Evolutionary conservation across 108 stramenopile species (phyloP), one percentile per base, ranked within the genome.

Genomic region (Conticribra weissflogii): DNA sequence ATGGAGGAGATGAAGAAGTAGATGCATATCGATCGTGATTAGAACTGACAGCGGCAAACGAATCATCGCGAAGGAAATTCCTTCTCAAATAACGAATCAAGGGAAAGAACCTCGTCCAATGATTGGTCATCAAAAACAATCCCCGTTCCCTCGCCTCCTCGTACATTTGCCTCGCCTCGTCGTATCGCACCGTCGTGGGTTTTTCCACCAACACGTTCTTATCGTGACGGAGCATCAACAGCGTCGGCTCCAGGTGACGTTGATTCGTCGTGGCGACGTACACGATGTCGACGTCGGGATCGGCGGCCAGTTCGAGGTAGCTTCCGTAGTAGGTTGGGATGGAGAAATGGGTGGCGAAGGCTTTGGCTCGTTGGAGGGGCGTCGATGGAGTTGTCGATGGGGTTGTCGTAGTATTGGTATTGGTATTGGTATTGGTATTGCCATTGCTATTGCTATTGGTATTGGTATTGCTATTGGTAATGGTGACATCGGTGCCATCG

Each of bases 141-240:
- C 88, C 84, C 53, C 77, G 61, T 51, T 84, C 76, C 66, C 77
- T 73, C 8, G 92, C 92, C 54, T 90, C 72, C 56, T 70, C 76
- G 52, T 85, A 74, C 51, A 93, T 72, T 54, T 84, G 82, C 44
- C 79, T 36, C 8, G 85, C 83, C 72, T 93, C 92, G 27, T 86
- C 81, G 24, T 79, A 69, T 47, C 64, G 74, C 9, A 88, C 87
- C 1, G 89, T 73, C 57, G 89, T 87, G 14, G 92, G 92, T 58
- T 93, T 93, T 79, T 93, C 92, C 50, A 93, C 54, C 28, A 93
- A 64, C 32, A 87, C 84, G 78, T 93, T 88, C 73, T 93, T 93
- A 41, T 81, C 72, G 9, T 82, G 68, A 41, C 65, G 41, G 2
- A 93, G 57, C 59, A 74, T 86, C 76, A 66, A 79, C 85, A 64